Evolutionary conservation across 192 early-diverging fungal genomes (phyloP), one percentile per base, ranked within the genome.

Genomic region (Tieghemiomyces parasiticus): DNA sequence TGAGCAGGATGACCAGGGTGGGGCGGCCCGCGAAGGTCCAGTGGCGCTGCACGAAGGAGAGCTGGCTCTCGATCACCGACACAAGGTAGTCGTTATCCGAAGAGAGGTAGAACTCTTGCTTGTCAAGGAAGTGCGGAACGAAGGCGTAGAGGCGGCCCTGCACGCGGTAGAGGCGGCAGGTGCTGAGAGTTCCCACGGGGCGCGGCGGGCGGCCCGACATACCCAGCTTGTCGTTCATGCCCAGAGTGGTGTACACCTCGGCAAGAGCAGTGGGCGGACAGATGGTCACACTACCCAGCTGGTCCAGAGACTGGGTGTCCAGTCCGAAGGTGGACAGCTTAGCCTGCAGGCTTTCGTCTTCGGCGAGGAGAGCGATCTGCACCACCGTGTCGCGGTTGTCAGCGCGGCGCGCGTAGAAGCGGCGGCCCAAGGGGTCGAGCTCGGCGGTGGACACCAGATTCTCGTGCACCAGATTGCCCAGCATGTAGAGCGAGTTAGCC

Each of bases 111-210:
- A 87, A 92, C 62, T 90, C 82, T 58, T 87, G 86, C 50, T 74
- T 80, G 61, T 92, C 87, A 83, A 92, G 85, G 62, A 92, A 92
- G 48, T 89, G 81, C 32, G 90, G 90, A 0, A 86, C 79, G 60
- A 92, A 92, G 0, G 86, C 78, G 63, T 90, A 92, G 12, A 92
- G 63, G 20, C 82, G 75, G 0, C 90, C 90, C 61, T 90, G 81
- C 22, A 88, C 86, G 24, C 86, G 79, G 70, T 90, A 92, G 12
- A 92, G 67, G 54, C 85, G 83, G 38, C 80, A 83, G 20, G 90
- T 92, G 59, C 79, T 76, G 25, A 92, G 68, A 0, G 85, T 85
- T 46, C 90, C 90, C 29, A 92, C 74, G 4, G 88, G 86, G 29
- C 87, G 71, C 61, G 81, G 77, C 8, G 87, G 87, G 49, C 90